Base-by-base conservation (phyloP, 768 basidiomycete species). In the Pulveroboletus sp. region DNA sequence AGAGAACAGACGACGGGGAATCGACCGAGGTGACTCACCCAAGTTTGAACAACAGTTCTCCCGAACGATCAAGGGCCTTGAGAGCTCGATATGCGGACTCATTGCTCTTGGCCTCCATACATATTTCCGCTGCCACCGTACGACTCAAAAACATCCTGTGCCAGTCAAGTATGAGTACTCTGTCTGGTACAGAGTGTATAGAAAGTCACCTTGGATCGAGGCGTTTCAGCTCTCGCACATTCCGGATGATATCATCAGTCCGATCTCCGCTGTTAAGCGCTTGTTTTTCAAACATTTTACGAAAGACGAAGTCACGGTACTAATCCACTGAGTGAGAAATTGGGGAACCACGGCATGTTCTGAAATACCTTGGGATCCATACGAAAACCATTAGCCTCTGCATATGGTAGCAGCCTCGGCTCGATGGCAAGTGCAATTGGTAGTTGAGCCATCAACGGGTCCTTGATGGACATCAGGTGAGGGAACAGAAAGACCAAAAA, bases 301-400 rank as follows among this genome's bases (percentile, higher is more conserved):
- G 83, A 63, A 90, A 89, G n/a, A 90, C 82, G 58, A 89, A 90
- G 62, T 89, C 82, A 40, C 86, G 85, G 64, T 89, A 87, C 86
- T 89, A 53, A 31, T 46, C 46, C 24, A 26, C 17, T 14, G 38
- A 30, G 49, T 60, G 47, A 64, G 57, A 57, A 50, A 35, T 9
- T 44, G 39, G 26, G 17, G 10, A 28, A 39, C 37, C 39, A 47
- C 15, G n/a, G 10, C 35, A 43, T 37, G 41, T 48, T 49, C 40
- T 53, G 43, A 49, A 42, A 42, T 67, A 83, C 86, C 74, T 87
- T 87, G 64, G 77, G 76, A 60, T 90, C 86, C 85, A 90, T 85
- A 35, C 69, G 70, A 64, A 90, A 89, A 13, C 87, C 87, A 67
- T 89, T 90, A 24, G 74, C 73, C 33, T 79, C 77, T 2, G 88